Evolutionary conservation across 352 stramenopile genomes (phyloP).

Genomic region (Thalassiosira allenii): DNA sequence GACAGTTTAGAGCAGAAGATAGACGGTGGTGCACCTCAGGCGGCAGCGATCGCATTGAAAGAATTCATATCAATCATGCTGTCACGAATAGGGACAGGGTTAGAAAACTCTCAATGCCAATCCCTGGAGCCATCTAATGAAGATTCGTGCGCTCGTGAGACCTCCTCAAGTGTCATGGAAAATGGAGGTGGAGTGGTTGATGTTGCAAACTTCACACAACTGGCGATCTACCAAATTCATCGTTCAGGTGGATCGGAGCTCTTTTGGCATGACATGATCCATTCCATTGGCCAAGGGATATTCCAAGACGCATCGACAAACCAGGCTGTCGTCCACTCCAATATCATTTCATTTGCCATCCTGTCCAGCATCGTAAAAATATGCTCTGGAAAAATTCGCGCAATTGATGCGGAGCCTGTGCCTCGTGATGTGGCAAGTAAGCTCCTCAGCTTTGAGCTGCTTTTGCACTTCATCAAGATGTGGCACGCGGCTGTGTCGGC

Average conservation of each 20-base stretch:
- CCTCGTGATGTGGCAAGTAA: constrained; percentile 86
- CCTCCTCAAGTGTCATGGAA: constrained; percentile 54
- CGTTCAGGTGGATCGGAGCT: constrained; percentile 83
- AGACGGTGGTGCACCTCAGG: constrained; percentile 71
- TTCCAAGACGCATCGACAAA: constrained; percentile 63
- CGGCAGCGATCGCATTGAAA: constrained; percentile 75
- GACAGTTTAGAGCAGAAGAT: constrained; percentile 52
- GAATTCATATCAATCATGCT: constrained; percentile 78
- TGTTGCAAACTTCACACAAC: constrained; percentile 78
- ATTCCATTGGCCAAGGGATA: constrained; percentile 75
- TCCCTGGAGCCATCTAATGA: background rate
- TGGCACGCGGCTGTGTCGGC: constrained; percentile 46
- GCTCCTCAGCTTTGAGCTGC: constrained; percentile 83
- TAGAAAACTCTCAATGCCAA: constrained; percentile 4
- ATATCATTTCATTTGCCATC: constrained; percentile 79
- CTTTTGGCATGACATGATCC: constrained; percentile 88
- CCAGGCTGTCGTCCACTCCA: constrained; percentile 54
- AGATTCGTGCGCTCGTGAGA: background rate
- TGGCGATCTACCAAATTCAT: constrained; percentile 84
- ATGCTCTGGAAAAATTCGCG: constrained; percentile 71
- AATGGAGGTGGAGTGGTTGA: constrained; percentile 68
- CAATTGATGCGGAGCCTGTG: constrained; percentile 53
- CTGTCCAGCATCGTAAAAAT: constrained; percentile 82
- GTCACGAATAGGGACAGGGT: constrained; percentile 23
- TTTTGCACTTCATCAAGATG: constrained; percentile 84